Conservation (phyloP, 306 rosid genomes). For the Cajanus cajan region DNA sequence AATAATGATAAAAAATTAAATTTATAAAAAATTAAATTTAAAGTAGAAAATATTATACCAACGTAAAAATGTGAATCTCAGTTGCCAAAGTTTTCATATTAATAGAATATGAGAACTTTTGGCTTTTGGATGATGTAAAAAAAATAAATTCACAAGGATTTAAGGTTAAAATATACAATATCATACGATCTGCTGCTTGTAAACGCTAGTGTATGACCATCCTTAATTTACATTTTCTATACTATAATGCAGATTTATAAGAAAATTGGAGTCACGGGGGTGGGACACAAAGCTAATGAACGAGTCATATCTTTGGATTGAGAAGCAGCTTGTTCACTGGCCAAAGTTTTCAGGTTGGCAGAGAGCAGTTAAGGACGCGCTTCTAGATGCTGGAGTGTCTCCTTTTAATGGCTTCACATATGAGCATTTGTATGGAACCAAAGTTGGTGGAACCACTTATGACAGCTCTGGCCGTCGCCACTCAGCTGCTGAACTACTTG, state of each 20-base stretch:
- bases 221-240: background rate
- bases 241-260: slow-evolving; percentile 53
- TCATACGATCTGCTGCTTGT: no score
- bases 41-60: no score
- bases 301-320: slow-evolving; percentile 72
- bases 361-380: slow-evolving; percentile 60
- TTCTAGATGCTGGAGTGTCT: slow-evolving; percentile 62
- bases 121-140: no score
- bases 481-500: slow-evolving; percentile 70
- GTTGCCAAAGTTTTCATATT: no score
- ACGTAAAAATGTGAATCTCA: no score
- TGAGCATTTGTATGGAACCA: slow-evolving; percentile 76
- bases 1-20: no score
- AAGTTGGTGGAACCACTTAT: slow-evolving; percentile 82
- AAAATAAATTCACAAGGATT: no score
- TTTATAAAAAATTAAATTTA: no score
- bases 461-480: slow-evolving; percentile 78
- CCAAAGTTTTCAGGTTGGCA: slow-evolving; percentile 58
- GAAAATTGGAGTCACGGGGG: slow-evolving; percentile 49
- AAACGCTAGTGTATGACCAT: no score
- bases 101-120: no score
- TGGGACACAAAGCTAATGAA: slow-evolving; percentile 69
- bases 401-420: slow-evolving; percentile 88
- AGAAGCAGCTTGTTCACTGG: slow-evolving; percentile 68
- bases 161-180: no score